phyloP scores from a whole-genome alignment of 179 eudicot species.

The Nepenthes alata region DNA sequence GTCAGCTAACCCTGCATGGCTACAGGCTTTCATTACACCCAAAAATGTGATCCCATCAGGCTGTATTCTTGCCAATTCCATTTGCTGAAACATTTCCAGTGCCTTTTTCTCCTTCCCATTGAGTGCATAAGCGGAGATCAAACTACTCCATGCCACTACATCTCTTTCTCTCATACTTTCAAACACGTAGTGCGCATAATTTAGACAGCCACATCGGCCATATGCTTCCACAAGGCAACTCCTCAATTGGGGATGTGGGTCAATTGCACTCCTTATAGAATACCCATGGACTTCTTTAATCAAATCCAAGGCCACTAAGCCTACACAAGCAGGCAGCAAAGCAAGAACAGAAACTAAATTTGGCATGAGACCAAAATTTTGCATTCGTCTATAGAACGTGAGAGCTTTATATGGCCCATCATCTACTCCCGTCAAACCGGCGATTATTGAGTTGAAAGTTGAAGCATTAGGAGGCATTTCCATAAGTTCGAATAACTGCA shows the following conservation, averaged over 20 bases:
- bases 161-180: conserved; percentile 39
- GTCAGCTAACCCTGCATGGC: conserved; percentile 59
- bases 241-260: conserved; percentile 31
- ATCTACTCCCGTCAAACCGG: conserved; percentile 27
- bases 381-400: conserved; percentile 40
- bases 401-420: conserved; percentile 30
- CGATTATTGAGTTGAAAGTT: conserved; percentile 41
- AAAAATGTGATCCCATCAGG: conserved; percentile 61
- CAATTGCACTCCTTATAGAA: conserved; percentile 27
- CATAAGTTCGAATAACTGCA: conserved; percentile 39
- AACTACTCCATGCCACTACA: conserved; percentile 68
- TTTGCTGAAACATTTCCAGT: conserved; percentile 33
- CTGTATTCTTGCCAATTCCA: conserved; percentile 41
- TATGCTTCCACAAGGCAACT: conserved; percentile 61
- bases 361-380: conserved; percentile 20
- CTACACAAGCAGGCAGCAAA: conserved; percentile 36
- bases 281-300: conserved; percentile 47
- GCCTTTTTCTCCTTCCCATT: conserved; percentile 51
- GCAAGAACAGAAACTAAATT: conserved; percentile 52
- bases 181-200: conserved; percentile 26
- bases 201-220: conserved; percentile 48
- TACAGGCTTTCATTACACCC: conserved; percentile 59
- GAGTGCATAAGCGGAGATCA: conserved; percentile 56
- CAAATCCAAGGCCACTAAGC: conserved; percentile 29
- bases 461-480: conserved; percentile 38